A percentile compares a stretch with the other conserved stretches of the same genome.
Conservation (phyloP, 352 stramenopile genomes). For the Pythium oligandrum region DNA sequence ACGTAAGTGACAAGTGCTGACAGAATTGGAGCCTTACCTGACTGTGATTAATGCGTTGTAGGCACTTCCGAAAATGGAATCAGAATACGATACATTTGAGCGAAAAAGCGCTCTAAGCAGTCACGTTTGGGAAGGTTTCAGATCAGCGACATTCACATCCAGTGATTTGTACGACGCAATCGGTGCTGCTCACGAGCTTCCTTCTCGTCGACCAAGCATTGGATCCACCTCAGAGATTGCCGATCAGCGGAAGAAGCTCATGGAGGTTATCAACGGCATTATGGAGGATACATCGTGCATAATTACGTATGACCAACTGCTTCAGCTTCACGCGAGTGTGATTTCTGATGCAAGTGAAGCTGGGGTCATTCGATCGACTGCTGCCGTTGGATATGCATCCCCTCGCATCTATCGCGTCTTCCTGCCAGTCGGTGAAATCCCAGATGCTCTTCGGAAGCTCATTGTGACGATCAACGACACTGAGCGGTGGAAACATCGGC, state of each 20-base stretch:
- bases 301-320: conserved; percentile 54
- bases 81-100: conserved; percentile 57
- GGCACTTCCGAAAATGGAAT: conserved; percentile 37
- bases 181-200: conserved; percentile 46
- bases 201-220: conserved; percentile 11
- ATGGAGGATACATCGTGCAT: conserved; percentile 48
- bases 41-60: conserved; percentile 14
- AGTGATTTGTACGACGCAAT: conserved; percentile 78
- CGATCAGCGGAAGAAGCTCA: conserved; percentile 31
- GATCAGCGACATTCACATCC: conserved; percentile 38
- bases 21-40: too few species aligned
- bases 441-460: conserved; percentile 34
- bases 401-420: conserved; percentile 81
- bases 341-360: conserved; percentile 35
- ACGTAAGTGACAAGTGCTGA: conserved; percentile 19
- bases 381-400: conserved; percentile 72
- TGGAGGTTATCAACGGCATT: conserved; percentile 64
- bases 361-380: conserved; percentile 46
- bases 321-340: conserved; percentile 52
- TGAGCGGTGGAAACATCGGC: conserved; percentile 32
- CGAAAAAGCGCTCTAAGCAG: conserved; percentile 33
- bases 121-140: conserved; percentile 28
- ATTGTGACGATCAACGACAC: conserved; percentile 42
- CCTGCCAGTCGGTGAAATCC: conserved; percentile 57
- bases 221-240: neutral